A percentile compares a stretch with the other conserved stretches of the same genome.
Evolutionary conservation across 768 basidiomycete genomes (phyloP).

Genomic region (Suillus cothurnatus): DNA sequence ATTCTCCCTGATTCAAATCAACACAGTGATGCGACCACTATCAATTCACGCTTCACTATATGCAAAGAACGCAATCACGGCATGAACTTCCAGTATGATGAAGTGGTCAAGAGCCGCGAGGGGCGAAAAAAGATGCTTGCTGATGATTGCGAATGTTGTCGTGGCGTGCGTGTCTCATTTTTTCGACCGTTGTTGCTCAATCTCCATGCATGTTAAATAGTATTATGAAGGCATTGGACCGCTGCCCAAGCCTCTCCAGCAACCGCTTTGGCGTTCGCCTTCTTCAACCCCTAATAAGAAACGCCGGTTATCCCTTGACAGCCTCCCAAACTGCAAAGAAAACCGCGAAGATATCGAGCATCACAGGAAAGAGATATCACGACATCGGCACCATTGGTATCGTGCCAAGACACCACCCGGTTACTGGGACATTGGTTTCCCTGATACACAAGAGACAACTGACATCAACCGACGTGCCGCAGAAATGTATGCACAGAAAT

Average conservation of each 20-base stretch:
- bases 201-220: conserved; percentile 37
- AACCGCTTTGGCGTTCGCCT: conserved; percentile 77
- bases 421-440: conserved; percentile 92
- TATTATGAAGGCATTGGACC: conserved; percentile 81
- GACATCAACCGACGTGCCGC: conserved; percentile 75
- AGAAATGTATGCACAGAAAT: conserved; percentile 72
- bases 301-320: conserved; percentile 21
- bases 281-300: conserved; percentile 26
- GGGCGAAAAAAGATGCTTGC: conserved; percentile 69
- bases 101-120: conserved; percentile 69
- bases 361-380: conserved; percentile 73
- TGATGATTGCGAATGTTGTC: conserved; percentile 82
- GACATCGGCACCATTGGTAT: conserved; percentile 73
- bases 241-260: conserved; percentile 62
- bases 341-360: conserved; percentile 39
- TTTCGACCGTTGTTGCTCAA: neutral
- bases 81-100: conserved; percentile 67
- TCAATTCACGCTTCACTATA: conserved; percentile 69
- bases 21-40: conserved; percentile 38
- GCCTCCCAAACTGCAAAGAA: conserved; percentile 27
- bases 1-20: conserved; percentile 2
- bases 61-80: conserved; percentile 68
- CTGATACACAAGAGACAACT: conserved; percentile 77
- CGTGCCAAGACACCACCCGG: conserved; percentile 77
- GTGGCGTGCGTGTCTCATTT: conserved; percentile 51